Evolutionary conservation across 2,329 filamentous ascomycete species (phyloP), one percentile per base, ranked within the genome.

Genomic region (Elsinoe perseae): DNA sequence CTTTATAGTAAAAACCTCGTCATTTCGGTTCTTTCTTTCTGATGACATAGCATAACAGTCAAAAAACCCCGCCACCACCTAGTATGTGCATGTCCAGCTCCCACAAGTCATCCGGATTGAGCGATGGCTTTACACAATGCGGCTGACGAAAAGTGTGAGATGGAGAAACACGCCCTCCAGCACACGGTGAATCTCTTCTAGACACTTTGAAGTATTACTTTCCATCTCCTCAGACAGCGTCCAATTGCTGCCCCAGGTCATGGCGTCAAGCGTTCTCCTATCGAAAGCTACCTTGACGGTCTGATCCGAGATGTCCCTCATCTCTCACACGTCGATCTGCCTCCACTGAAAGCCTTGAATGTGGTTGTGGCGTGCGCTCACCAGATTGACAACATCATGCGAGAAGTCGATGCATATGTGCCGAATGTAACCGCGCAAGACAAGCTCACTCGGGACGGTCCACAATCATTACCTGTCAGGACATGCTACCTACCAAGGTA

Each of bases 271-370:
- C 0, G 68, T 69, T 8, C 63, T 64, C 43, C 68, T 70, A 58
- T 69, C 68, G 38, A 84, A 80, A 9, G 79, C 79, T 4, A 83
- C 71, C 61, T 80, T 77, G 36, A 84, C 64, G 0, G 72, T 75
- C 1, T 58, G 62, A 28, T 71, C 65, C 0, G 67, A 62, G 0
- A 80, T 61, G 1, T 64, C 63, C 7, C 65, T 61, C 72, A 83
- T 75, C 32, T 77, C 60, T 5, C 80, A 75, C 2, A 83, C 74
- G 61, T 83, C 80, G 58, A 72, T 72, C 32, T 70, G 65, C 23
- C 63, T 60, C 80, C 80, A 83, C 50, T 70, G 65, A n/a, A 81
- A 76, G 3, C 70, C 70, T 3, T 66, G 57, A 3, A 73, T 62
- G 3, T 65, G 57, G 0, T 63, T 63, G 58, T 80, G 73, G 14